A percentile compares a stretch with the other conserved stretches of the same genome.
Evolutionary conservation across 306 rosid genomes (phyloP).

Genomic region (Quercus engelmannii): DNA sequence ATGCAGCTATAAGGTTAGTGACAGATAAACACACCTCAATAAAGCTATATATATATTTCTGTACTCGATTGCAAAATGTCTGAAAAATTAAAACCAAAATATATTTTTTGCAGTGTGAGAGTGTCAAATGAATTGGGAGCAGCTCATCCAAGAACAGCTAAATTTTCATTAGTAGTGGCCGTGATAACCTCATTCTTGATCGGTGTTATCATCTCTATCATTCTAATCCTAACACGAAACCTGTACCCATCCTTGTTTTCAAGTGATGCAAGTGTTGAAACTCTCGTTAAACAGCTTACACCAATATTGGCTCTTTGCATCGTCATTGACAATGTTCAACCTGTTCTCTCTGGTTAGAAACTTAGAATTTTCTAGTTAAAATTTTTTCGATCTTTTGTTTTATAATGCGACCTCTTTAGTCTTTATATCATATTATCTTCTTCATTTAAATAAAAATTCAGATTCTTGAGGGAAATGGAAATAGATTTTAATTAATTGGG

Average conservation of each 20-base stretch:
- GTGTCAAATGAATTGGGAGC: slow-evolving; percentile 94
- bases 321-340: slow-evolving; percentile 70
- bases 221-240: slow-evolving; percentile 34
- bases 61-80: neutral
- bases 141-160: slow-evolving; percentile 79
- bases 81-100: neutral
- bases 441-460: neutral
- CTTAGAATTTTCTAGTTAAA: no score
- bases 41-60: neutral
- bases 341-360: slow-evolving; percentile 64
- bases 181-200: slow-evolving; percentile 40
- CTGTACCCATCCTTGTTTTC: slow-evolving; percentile 60
- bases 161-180: slow-evolving; percentile 66
- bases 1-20: slow-evolving; percentile 64
- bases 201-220: slow-evolving; percentile 33
- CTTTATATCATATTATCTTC: no score
- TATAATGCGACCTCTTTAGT: no score
- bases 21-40: neutral
- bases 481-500: neutral
- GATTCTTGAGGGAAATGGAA: neutral
- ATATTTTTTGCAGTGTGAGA: slow-evolving; percentile 55
- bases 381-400: neutral
- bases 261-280: slow-evolving; percentile 38
- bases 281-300: slow-evolving; percentile 52
- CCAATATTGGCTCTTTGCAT: slow-evolving; percentile 74